Evolutionary conservation across 768 basidiomycete genomes (phyloP).

Genomic region (Kwoniella europaea): DNA sequence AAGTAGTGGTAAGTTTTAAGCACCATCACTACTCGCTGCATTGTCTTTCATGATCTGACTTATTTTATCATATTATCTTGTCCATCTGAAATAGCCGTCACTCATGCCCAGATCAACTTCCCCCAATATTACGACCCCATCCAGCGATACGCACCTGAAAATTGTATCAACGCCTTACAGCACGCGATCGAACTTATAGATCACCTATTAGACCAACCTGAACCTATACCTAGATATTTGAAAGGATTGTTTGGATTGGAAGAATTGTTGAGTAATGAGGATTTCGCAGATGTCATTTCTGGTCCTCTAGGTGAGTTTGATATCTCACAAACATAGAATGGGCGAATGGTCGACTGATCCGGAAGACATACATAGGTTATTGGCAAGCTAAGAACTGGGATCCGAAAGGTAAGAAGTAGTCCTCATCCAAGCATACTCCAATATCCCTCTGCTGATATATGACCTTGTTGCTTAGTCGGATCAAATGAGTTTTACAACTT

Average conservation of each 20-base stretch:
- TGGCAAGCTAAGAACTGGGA: slow-evolving; percentile 94
- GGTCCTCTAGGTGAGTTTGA: slow-evolving; percentile 39
- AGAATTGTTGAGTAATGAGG: slow-evolving; percentile 64
- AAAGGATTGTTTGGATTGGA: slow-evolving; percentile 78
- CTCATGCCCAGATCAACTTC: slow-evolving; percentile 77
- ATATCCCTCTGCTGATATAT: neutral
- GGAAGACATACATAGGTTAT: slow-evolving; percentile 50
- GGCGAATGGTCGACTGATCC: no score
- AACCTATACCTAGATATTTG: slow-evolving; percentile 62
- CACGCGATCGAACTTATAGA: slow-evolving; percentile 43
- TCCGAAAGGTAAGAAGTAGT: slow-evolving; percentile 60
- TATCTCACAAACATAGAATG: no score
- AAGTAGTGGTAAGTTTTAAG: slow-evolving; percentile 66
- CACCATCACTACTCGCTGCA: no score
- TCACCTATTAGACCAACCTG: slow-evolving; percentile 36
- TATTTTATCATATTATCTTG: no score
- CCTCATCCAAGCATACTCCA: neutral
- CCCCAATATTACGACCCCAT: slow-evolving; percentile 86
- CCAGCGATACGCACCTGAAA: slow-evolving; percentile 68
- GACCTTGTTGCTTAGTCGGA: slow-evolving; percentile 34
- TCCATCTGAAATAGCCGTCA: slow-evolving; percentile 66
- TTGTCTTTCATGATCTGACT: no score
- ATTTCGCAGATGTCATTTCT: slow-evolving; percentile 60
- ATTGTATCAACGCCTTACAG: slow-evolving; percentile 46
- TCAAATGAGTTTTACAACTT: slow-evolving; percentile 48